A percentile compares a stretch with the other conserved stretches of the same genome.
Conservation (phyloP, 2,329 filamentous ascomycete genomes). For the Aspergillus oerlinghausenensis region DNA sequence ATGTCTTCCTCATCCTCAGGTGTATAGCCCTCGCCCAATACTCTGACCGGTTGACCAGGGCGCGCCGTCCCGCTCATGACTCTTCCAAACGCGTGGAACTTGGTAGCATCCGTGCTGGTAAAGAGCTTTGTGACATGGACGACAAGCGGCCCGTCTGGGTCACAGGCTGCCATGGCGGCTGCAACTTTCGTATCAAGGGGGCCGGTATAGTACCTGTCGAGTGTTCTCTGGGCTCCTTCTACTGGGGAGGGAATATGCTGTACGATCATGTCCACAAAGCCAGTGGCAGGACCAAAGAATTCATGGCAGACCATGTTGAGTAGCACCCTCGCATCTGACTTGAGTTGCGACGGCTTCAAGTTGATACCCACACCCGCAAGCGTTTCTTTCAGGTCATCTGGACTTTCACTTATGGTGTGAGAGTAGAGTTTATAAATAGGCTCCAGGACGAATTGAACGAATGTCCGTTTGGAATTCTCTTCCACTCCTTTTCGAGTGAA, state of each 20-base stretch:
- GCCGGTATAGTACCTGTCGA: slow-evolving; percentile 89
- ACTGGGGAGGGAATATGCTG: slow-evolving; percentile 83
- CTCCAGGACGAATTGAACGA: slow-evolving; percentile 91
- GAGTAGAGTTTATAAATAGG: slow-evolving; percentile 98
- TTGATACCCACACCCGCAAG: slow-evolving; percentile 74
- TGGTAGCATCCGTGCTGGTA: slow-evolving; percentile 82
- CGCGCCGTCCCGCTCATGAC: slow-evolving; percentile 88
- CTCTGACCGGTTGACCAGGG: slow-evolving; percentile 76
- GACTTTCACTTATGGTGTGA: slow-evolving; percentile 86
- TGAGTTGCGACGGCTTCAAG: slow-evolving; percentile 89
- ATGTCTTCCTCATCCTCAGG: slow-evolving; percentile 98
- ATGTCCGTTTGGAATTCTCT: slow-evolving; percentile 74
- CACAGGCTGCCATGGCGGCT: slow-evolving; percentile 72
- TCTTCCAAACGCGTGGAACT: slow-evolving; percentile 83
- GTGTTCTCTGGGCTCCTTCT: slow-evolving; percentile 68
- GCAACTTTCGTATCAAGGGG: slow-evolving; percentile 78
- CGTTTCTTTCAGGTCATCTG: slow-evolving; percentile 75
- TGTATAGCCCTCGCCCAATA: slow-evolving; percentile 92
- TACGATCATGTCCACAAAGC: slow-evolving; percentile 94
- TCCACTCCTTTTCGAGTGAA: slow-evolving; percentile 87
- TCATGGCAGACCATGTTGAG: slow-evolving; percentile 87
- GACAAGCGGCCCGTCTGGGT: slow-evolving; percentile 87
- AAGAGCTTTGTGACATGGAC: slow-evolving; percentile 91
- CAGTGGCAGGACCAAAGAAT: slow-evolving; percentile 85
- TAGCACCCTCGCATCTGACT: slow-evolving; percentile 80